Base-by-base conservation (phyloP, 2,329 filamentous ascomycete species). In the Aschersonia sp. region DNA sequence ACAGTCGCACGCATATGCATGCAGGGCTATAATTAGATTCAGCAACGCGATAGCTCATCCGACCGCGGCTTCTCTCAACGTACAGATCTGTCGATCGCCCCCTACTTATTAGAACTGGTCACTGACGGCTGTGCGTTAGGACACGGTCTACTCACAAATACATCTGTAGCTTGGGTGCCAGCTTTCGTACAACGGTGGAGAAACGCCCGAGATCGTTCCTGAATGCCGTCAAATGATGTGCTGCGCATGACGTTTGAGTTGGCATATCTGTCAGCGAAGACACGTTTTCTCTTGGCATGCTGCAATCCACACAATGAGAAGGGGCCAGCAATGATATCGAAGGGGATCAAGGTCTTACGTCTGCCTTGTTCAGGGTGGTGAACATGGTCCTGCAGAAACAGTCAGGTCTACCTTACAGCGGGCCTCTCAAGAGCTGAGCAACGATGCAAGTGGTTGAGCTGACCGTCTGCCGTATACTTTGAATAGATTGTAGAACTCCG, bases 1-100 rank as follows among this genome's bases (percentile, higher is more conserved):
- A 54, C 81, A 83, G 56, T 85, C 81, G 47, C 83, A 77, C 1
- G 81, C 81, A 57, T 81, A 85, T 30, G 80, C 73, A 52, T 85
- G 81, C 2, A 84, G 65, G 42, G 58, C 58, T 66, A 42, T 11
- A 9, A 37, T 37, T 4, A 37, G 35, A 37, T 8, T 37, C 35
- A 37, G 35, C 12, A 22, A 22, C 22, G 22, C 22, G 22, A 22
- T 22, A 22, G 22, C 22, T 22, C 22, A 22, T 22, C 22, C 22
- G 22, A 22, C 35, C 35, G 8, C 35, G 8, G 8, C 35, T 12
- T 1, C 12, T 12, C 35, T 37, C 4, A 14, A 46, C 49, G n/a
- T 32, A 50, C 49, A 35, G 30, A 48, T 48, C 49, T 50, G 35
- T 22, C 22, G 22, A 22, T 22, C 22, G 22, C 14, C 4, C 14